Percentiles rank a stretch among this genome's conserved stretches.
phyloP scores from a whole-genome alignment of 345 rosid genomes.

The Raphanus sativus region DNA sequence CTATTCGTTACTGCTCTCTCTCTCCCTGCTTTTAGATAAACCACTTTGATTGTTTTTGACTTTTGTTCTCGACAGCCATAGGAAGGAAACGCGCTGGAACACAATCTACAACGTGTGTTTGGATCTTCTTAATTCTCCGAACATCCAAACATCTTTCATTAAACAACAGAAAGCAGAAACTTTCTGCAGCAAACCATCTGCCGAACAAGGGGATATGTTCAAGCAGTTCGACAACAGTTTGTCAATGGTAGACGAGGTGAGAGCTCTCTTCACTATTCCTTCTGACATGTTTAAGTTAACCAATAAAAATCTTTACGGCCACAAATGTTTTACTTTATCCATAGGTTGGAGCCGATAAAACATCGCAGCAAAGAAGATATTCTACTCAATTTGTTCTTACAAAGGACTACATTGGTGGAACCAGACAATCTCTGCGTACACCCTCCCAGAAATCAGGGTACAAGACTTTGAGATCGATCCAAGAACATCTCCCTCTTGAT shows the following conservation, averaged over 20 bases:
- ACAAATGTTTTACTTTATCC: constrained; percentile 8
- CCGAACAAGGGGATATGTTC: constrained; percentile 49
- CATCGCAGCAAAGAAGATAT: constrained; percentile 52
- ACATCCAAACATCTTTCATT: constrained; percentile 33
- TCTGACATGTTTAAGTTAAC: neutral
- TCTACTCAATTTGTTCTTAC: constrained; percentile 55
- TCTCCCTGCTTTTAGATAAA: neutral
- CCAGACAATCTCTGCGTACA: constrained; percentile 45
- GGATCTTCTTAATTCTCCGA: constrained; percentile 61
- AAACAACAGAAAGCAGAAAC: constrained; percentile 38
- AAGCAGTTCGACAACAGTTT: constrained; percentile 57
- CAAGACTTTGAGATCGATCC: constrained; percentile 27
- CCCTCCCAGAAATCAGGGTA: constrained; percentile 37
- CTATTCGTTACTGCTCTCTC: constrained; percentile 8
- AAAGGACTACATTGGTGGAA: constrained; percentile 45
- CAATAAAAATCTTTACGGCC: constrained; percentile 2
- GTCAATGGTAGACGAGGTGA: constrained; percentile 51
- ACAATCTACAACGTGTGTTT: constrained; percentile 67
- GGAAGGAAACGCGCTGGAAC: constrained; percentile 56
- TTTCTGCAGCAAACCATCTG: constrained; percentile 17
- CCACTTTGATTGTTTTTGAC: constrained; percentile 23
- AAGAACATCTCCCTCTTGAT: constrained; percentile 29
- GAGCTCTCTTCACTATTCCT: constrained; percentile 16
- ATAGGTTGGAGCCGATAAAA: constrained; percentile 45
- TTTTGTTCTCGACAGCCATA: constrained; percentile 36